Evolutionary conservation across 306 rosid genomes (phyloP), one percentile per base, ranked within the genome.

Genomic region (Acacia melanoxylon): DNA sequence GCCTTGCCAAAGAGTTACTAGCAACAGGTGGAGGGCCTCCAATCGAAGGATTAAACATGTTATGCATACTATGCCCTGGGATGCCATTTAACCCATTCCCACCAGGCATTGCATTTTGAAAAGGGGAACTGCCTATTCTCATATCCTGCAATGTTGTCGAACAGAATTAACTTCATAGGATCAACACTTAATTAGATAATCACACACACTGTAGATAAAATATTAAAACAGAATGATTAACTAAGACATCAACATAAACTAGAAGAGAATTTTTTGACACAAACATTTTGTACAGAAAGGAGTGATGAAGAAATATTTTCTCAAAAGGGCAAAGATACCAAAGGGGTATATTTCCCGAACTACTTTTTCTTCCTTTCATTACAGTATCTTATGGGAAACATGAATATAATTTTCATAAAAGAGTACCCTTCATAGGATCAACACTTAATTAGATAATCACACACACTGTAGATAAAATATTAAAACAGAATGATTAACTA

Each of bases 1-100:
- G 93, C 84, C 89, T 89, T 37, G 76, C 58, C 75, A 82, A 77
- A 35, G 94, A 77, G 83, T 85, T 93, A 66, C 79, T 90, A 44
- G 94, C 37, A 71, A 90, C 85, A 58, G 93, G 82, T 31, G 90
- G 86, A 76, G 91, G 91, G 70, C 89, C 95, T 81, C 92, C 90
- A 29, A 89, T 6, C 49, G 89, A 86, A 59, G 91, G 93, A 83
- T 56, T 83, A 80, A 88, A 86, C 91, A 82, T 78, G 83, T 86
- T 89, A 80, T 79, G 91, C 90, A 87, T 49, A 37, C 89, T 65
- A 86, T 85, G 86, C 79, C 92, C 97, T n/a, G 92, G 72, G 45
- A 89, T 75, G 73, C 89, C 91, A 87, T 88, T 89, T 72, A 80
- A 35, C 27, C 88, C 97, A 84, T 82, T 82, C 51, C 88, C 86